Base-by-base conservation (phyloP, 176 grass and related monocot species). In the Cenchrus fungigraminus region DNA sequence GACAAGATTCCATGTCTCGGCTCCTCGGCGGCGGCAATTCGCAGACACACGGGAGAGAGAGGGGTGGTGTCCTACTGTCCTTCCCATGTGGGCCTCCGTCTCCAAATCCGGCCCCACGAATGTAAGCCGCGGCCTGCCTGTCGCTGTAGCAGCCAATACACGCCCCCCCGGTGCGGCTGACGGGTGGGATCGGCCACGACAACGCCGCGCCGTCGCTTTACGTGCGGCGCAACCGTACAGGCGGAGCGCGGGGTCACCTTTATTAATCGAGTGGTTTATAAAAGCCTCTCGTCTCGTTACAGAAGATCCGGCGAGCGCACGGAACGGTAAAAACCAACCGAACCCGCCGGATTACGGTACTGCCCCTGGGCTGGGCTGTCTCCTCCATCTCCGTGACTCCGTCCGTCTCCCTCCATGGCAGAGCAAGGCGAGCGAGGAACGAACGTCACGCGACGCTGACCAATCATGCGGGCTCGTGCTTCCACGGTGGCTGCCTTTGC, bases 291-390 rank as follows among this genome's bases (percentile, higher is more conserved):
- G 8, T 17, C 12, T 2, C 22, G n/a, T 46, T 4, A 63, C 56
- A 86, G 77, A 86, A 55, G 71, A 84, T 74, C 81, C 81, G 29
- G 49, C 81, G 70, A n/a, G 13, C 25, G 57, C 31, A 64, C 47
- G 68, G 46, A 44, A 29, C 51, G 66, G 56, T 42, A 12, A 25
- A 51, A 51, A 31, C 59, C 44, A 11, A 61, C 58, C 9, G 4
- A 61, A 31, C 40, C 45, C 57, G 45, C 45, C 12, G 34, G 28
- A 40, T 47, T 28, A 37, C 75, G 4, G 78, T 9, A 13, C 61
- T 47, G 60, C 28, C 17, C 49, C 11, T 14, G 44, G 19, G 16
- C 12, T 53, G 43, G 45, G 67, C 6, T 40, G 40, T 16, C 84
- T 6, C 77, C 80, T 71, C 70, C 22, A 25, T 25, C 22, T 25